phyloP scores from a whole-genome alignment of 2,329 filamentous ascomycete species.

The Colletotrichum simmondsii region DNA sequence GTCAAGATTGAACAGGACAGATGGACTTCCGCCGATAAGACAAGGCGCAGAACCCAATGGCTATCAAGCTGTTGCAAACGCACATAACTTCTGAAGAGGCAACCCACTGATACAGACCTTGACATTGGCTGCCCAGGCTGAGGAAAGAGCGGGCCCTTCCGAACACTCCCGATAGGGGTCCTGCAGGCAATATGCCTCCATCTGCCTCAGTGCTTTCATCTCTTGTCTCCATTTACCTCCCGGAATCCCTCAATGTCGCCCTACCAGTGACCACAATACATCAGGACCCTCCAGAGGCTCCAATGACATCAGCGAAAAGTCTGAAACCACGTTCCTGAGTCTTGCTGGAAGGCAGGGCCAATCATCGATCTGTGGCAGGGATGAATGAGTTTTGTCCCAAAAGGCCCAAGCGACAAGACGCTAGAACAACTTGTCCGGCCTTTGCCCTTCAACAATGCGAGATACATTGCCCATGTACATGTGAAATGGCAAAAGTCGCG shows the following conservation, averaged over 20 bases:
- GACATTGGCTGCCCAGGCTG: conserved; percentile 5
- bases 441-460: conserved; percentile 3
- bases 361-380: conserved; percentile 23
- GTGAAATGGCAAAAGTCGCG: conserved; percentile 17
- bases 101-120: neutral
- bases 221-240: neutral
- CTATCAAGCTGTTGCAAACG: conserved; percentile 18
- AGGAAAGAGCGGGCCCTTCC: conserved; percentile 30
- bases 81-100: neutral
- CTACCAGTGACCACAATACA: neutral
- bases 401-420: conserved; percentile 11
- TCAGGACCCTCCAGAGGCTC: conserved; percentile 31
- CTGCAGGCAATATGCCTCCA: conserved; percentile 33
- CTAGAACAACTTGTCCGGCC: conserved; percentile 31
- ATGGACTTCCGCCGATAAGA: conserved; percentile 5
- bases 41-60: neutral
- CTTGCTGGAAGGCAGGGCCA: conserved; percentile 6
- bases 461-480: neutral
- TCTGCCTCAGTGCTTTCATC: neutral
- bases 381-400: neutral
- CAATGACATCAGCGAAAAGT: conserved; percentile 30
- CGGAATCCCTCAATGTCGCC: neutral
- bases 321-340: conserved; percentile 35
- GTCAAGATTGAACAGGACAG: neutral
- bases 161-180: conserved; percentile 34